Evolutionary conservation across 2,329 filamentous ascomycete genomes (phyloP).

Genomic region (Aspergillus puulaauensis): DNA sequence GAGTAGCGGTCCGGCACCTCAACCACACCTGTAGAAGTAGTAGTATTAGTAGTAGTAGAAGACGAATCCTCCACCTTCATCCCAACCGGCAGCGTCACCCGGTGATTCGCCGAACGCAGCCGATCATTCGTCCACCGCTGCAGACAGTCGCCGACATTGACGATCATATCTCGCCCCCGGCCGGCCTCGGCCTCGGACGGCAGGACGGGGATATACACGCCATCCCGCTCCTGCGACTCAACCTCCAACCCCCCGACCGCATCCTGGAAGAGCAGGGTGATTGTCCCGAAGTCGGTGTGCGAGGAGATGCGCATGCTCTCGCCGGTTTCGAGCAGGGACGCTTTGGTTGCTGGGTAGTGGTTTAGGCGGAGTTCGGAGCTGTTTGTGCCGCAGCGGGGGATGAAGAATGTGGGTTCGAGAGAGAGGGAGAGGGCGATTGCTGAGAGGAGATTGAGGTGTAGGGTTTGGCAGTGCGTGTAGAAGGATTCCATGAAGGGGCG

Average conservation of each 20-base stretch:
- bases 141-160: conserved; percentile 55
- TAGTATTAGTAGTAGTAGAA: no score
- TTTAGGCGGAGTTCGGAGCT: conserved; percentile 12
- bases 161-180: conserved; percentile 36
- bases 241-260: conserved; percentile 19
- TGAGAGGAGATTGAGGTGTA: conserved; percentile 3
- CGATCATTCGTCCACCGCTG: conserved; percentile 53
- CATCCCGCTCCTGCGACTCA: conserved; percentile 14
- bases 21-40: neutral
- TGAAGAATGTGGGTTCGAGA: neutral
- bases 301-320: conserved; percentile 8
- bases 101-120: conserved; percentile 52
- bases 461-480: conserved; percentile 4
- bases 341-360: conserved; percentile 10
- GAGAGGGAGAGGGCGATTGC: conserved; percentile 6
- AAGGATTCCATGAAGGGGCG: conserved; percentile 13
- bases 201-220: conserved; percentile 15
- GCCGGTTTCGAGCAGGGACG: neutral
- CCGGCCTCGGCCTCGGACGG: neutral
- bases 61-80: neutral
- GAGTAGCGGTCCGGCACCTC: conserved; percentile 8
- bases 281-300: conserved; percentile 15
- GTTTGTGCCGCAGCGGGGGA: neutral
- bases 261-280: conserved; percentile 17
- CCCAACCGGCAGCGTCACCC: conserved; percentile 23